Conservation (phyloP, 75 land plant species). For the Sequoiadendron giganteum region DNA sequence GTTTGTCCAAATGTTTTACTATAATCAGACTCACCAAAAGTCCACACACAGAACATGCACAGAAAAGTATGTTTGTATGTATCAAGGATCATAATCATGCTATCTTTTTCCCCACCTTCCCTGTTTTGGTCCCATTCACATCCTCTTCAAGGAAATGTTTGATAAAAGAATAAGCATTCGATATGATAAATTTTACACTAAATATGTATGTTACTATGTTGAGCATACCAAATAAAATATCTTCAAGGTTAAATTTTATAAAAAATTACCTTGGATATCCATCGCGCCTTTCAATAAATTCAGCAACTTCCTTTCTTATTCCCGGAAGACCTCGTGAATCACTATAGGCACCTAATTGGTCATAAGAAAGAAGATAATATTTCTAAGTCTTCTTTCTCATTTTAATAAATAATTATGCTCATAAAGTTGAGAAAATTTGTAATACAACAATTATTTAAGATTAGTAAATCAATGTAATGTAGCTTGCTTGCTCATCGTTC, state of each 20-base stretch:
- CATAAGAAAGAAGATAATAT: slow-evolving; percentile 9
- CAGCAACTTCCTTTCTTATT: slow-evolving; percentile 91
- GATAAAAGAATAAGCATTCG: not conserved
- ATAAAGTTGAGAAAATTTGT: not conserved
- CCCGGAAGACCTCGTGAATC: slow-evolving; percentile 96
- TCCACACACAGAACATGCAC: not conserved
- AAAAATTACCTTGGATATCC: slow-evolving; percentile 89
- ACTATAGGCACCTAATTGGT: slow-evolving; percentile 88
- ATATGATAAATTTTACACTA: not conserved
- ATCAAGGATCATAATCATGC: not conserved
- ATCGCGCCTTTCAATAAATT: slow-evolving; percentile 92
- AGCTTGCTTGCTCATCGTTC: not conserved
- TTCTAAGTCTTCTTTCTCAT: not conserved
- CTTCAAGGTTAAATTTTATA: not conserved
- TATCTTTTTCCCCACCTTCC: not conserved
- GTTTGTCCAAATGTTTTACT: not conserved
- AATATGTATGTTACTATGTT: not conserved
- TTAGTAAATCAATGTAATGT: not conserved
- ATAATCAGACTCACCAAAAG: not conserved
- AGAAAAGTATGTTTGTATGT: not conserved
- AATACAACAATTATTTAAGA: not conserved
- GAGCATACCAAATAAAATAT: not conserved
- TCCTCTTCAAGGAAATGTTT: not conserved
- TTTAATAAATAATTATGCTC: not conserved
- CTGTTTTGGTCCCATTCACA: not conserved